Base-by-base conservation (phyloP, 441 rosid genomes). In the Croton setiger region DNA sequence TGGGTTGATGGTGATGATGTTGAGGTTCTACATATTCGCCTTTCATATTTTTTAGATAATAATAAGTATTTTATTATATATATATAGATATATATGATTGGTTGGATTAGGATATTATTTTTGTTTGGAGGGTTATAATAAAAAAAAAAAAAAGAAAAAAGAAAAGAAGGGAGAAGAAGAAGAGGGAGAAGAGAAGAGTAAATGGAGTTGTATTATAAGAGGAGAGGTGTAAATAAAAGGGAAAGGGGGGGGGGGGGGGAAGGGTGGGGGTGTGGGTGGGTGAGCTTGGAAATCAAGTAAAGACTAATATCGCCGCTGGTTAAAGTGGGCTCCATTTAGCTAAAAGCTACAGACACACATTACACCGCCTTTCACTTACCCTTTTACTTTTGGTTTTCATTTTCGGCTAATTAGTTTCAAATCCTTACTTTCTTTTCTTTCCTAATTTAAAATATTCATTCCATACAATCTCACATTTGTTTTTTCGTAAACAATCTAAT, bases 1-100 rank as follows among this genome's bases (percentile, higher is more conserved):
- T 65, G 0, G 64, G 70, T 1, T 57, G 75, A 1, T 51, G 74
- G 4, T 55, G 75, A 0, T 64, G 65, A 1, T 49, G 78, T 11
- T 74, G 75, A 13, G 56, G 63, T 10, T 87, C 88, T 54, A 79
- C 43, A 76, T 75, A 86, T 49, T 86, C 92, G 58, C 94, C 85
- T 79, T 88, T 88, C 95, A 88, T 87, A 47, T 68, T 37, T 37
- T 20, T 33, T 17, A 11, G 14, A 27, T 27, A 27, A 27, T 27
- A 27, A 27, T 27, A 27, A 2, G 2, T 27, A 27, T 27, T 27
- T 27, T 27, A 27, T 27, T 27, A 27, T n/a, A n/a, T n/a, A 27
- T 27, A 27, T n/a, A 27, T 27, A 27, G n/a, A 27, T 27, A 27
- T 27, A 27, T 27, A 12, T 60, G 67, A 74, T 66, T 36, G 70